Conservation (phyloP, 2,329 filamentous ascomycete species). For the Biscogniauxia marginata region DNA sequence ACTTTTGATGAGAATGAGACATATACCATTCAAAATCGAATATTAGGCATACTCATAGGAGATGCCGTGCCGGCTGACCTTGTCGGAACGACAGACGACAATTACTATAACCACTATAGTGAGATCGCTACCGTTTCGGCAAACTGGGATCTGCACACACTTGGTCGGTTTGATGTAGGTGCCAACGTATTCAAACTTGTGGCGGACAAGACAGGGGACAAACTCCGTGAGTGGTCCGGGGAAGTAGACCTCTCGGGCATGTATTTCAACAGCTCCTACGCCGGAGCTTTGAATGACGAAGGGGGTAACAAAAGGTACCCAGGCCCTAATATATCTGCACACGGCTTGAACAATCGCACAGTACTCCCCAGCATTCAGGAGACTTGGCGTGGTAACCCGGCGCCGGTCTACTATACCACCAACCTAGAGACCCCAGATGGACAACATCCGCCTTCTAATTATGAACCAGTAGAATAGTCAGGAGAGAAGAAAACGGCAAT, state of each 20-base stretch:
- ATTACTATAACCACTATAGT: slow-evolving; percentile 74
- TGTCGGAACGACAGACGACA: slow-evolving; percentile 65
- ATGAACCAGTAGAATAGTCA: slow-evolving; percentile 17
- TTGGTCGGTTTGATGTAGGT: slow-evolving; percentile 70
- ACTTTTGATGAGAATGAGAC: slow-evolving; percentile 79
- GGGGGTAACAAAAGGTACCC: slow-evolving; percentile 36
- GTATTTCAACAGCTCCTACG: slow-evolving; percentile 55
- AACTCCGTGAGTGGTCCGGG: slow-evolving; percentile 38
- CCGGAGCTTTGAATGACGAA: slow-evolving; percentile 45
- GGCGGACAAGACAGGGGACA: slow-evolving; percentile 59
- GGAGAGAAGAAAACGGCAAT: slow-evolving; percentile 3
- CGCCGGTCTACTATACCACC: slow-evolving; percentile 43
- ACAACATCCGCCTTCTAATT: slow-evolving; percentile 41
- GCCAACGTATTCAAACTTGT: slow-evolving; percentile 68
- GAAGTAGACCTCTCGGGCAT: slow-evolving; percentile 37
- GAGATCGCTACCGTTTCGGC: slow-evolving; percentile 64
- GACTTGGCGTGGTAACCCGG: slow-evolving; percentile 37
- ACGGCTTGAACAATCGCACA: slow-evolving; percentile 29
- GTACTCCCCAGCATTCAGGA: slow-evolving; percentile 40
- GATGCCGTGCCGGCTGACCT: slow-evolving; percentile 67
- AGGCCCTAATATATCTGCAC: slow-evolving; percentile 38
- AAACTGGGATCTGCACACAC: slow-evolving; percentile 68
- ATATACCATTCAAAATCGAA: slow-evolving; percentile 64
- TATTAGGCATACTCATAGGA: slow-evolving; percentile 71
- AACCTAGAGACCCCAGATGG: slow-evolving; percentile 42